A percentile compares a stretch with the other conserved stretches of the same genome.
Evolutionary conservation across 176 grass and related monocot genomes (phyloP).

Genomic region (Coix lacrymajobi): DNA sequence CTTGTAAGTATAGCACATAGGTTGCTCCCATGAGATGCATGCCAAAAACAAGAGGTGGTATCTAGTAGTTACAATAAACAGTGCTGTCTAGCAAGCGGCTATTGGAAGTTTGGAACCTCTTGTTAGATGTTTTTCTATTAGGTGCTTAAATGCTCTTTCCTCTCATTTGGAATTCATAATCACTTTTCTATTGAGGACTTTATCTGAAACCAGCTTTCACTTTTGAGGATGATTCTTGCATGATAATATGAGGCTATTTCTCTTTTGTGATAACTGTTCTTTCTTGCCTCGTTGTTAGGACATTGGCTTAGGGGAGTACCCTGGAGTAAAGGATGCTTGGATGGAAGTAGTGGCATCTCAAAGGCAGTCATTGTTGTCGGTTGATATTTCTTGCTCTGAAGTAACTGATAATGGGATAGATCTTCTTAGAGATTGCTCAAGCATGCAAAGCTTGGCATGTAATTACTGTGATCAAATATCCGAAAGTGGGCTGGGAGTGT

Average conservation of each 20-base stretch:
- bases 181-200: background rate
- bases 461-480: slow-evolving; percentile 92
- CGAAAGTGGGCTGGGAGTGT: slow-evolving; percentile 46
- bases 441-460: slow-evolving; percentile 62
- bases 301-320: slow-evolving; percentile 72
- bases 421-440: slow-evolving; percentile 67
- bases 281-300: slow-evolving; percentile 40
- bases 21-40: background rate
- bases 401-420: slow-evolving; percentile 66
- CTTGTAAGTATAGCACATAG: background rate
- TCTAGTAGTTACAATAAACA: background rate
- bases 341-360: slow-evolving; percentile 82
- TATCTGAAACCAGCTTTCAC: background rate
- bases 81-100: background rate
- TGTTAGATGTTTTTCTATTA: background rate
- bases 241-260: background rate
- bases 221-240: background rate
- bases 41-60: background rate
- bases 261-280: background rate
- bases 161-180: background rate
- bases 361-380: slow-evolving; percentile 71
- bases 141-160: background rate
- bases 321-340: slow-evolving; percentile 93
- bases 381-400: slow-evolving; percentile 92
- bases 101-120: background rate